Base-by-base conservation (phyloP, 1,284 basidiomycete species). In the Trichosporon coremiiforme region DNA sequence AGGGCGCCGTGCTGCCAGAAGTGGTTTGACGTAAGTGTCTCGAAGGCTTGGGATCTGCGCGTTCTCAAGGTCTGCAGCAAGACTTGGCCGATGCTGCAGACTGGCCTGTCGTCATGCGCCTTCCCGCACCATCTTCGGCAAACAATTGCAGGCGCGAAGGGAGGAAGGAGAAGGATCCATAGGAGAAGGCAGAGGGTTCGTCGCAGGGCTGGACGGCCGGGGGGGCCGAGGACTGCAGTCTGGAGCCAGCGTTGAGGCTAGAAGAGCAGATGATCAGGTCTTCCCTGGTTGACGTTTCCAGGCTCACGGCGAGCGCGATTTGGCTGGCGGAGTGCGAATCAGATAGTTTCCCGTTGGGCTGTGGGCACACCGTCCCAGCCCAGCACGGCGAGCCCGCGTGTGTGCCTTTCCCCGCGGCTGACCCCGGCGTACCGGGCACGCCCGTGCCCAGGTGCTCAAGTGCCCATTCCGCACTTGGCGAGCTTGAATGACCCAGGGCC, bases 1-100 rank as follows among this genome's bases (percentile, higher is more conserved):
- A 91, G 95, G 55, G 92, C 95, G 4, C 93, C 94, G 3, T 97
- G 95, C 85, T 97, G 95, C 88, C 91, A 92, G 80, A 90, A 90
- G 78, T 97, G 94, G 94, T 97, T 89, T 80, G 95, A 97, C 82
- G 86, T 85, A 71, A 78, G 85, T 79, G 31, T 7, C n/a, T 36
- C 57, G 33, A 35, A 35, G 31, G 31, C 57, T 8, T 62, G 31
- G 57, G 29, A 33, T 33, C 57, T 35, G 57, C 57, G 55, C 25
- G 8, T 25, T 25, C 29, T 31, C 8, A 31, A 4, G 9, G 57
- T n/a, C 50, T 12, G 25, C 55, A 13, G 9, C 25, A 25, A 35
- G 33, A 35, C 33, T 35, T 35, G 6, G 33, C 15, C 29, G 47
- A 17, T 17, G n/a, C 7, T 50, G 47, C 7, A 20, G 47, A 50